These are phyloP conservation scores for Wickerhamomyces silvicola DNA, from an alignment of 805 yeast genomes.

Conservation along the genomic window DNA sequence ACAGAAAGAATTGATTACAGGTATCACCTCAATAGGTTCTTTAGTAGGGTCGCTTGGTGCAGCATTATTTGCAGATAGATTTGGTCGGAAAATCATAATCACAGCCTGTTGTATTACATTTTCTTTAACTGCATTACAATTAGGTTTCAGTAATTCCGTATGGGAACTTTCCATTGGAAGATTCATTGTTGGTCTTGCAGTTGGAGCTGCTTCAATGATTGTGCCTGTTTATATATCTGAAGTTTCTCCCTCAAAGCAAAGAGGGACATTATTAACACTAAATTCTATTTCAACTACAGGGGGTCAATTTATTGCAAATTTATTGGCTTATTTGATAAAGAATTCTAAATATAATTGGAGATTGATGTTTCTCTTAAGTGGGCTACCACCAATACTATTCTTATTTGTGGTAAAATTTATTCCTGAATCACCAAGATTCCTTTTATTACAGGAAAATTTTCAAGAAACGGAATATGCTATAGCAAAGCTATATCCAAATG, in stretches of 20 bases:
- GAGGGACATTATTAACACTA: constrained; percentile 33
- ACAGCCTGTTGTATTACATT: constrained; percentile 40
- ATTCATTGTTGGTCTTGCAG: constrained; percentile 60
- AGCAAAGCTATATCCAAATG: constrained; percentile 36
- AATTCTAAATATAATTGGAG: constrained; percentile 31
- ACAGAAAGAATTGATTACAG: constrained; percentile 36
- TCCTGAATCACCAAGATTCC: constrained; percentile 47
- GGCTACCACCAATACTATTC: constrained; percentile 36
- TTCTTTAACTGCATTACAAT: constrained; percentile 42
- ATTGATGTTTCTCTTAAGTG: constrained; percentile 31
- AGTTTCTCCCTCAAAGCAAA: constrained; percentile 34
- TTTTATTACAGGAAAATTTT: constrained; percentile 27
- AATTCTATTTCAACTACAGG: constrained; percentile 42
- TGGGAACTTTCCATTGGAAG: constrained; percentile 38
- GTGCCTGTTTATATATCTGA: constrained; percentile 56
- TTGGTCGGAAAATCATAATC: constrained; percentile 35
- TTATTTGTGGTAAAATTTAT: constrained; percentile 32
- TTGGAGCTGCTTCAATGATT: constrained; percentile 65
- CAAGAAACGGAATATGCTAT: constrained; percentile 37
- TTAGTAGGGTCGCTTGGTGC: constrained; percentile 45
- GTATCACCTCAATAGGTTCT: constrained; percentile 48
- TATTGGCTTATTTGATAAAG: constrained; percentile 29
- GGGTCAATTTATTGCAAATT: constrained; percentile 41
- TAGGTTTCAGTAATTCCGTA: constrained; percentile 35
- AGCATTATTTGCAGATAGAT: constrained; percentile 43